phyloP scores from a whole-genome alignment of 106 monocot genomes.

The Acorus gramineus region DNA sequence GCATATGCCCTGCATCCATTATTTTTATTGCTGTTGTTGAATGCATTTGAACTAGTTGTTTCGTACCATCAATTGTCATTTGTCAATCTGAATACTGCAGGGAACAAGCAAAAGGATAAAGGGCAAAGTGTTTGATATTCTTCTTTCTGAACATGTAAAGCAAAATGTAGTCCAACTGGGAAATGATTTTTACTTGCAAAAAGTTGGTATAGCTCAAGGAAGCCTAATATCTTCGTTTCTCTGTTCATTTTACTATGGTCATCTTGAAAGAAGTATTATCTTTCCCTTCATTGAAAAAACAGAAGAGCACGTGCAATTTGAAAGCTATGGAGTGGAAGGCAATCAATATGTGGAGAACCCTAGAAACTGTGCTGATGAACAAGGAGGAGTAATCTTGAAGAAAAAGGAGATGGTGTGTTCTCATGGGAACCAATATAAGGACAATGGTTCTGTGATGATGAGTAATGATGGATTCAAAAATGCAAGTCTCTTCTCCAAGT shows the following conservation, averaged over 20 bases:
- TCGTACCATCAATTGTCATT: background rate
- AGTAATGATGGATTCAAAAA: background rate
- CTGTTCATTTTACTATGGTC: conserved; percentile 79
- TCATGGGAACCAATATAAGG: too few relatives aligned
- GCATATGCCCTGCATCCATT: too few relatives aligned
- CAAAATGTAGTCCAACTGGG: conserved; percentile 45
- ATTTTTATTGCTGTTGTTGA: too few relatives aligned
- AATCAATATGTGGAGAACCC: too few relatives aligned
- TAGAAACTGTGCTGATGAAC: too few relatives aligned
- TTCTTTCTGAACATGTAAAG: conserved; percentile 60
- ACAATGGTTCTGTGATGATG: too few relatives aligned
- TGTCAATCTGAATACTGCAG: conserved; percentile 7
- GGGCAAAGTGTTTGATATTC: conserved; percentile 21
- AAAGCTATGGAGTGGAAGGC: background rate
- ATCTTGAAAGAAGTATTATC: conserved; percentile 60
- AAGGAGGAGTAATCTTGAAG: too few relatives aligned
- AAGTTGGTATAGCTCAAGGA: conserved; percentile 79
- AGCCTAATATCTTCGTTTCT: conserved; percentile 63
- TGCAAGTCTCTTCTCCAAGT: conserved; percentile 4
- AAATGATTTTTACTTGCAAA: conserved; percentile 50
- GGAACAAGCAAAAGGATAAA: conserved; percentile 16
- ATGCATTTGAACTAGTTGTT: too few relatives aligned
- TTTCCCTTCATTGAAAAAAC: conserved; percentile 50
- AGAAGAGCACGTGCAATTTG: background rate
- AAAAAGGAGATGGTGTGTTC: too few relatives aligned